Evolutionary conservation across 371 early-diverging fungal species (phyloP).

Genomic region (Mortierella sp.): DNA sequence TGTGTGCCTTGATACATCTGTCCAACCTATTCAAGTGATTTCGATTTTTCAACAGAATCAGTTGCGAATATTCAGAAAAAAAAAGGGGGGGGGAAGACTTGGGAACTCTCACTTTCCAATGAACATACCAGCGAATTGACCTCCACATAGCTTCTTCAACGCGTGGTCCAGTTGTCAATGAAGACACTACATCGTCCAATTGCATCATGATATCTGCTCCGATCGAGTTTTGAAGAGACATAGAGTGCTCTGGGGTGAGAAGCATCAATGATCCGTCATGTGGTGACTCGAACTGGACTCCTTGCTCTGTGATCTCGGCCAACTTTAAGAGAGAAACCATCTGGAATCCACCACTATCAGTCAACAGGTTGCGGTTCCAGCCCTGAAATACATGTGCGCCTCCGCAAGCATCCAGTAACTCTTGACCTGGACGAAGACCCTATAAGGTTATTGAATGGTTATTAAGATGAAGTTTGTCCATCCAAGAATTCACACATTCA

Average conservation of each 20-base stretch:
- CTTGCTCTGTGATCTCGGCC: constrained; percentile 92
- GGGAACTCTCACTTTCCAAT: background rate
- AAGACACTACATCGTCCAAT: constrained; percentile 96
- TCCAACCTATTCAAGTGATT: constrained; percentile 71
- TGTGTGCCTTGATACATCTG: constrained; percentile 89
- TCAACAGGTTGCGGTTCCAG: constrained; percentile 89
- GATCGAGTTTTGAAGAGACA: constrained; percentile 93
- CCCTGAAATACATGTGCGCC: constrained; percentile 92
- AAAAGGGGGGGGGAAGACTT: background rate
- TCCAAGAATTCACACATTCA: background rate
- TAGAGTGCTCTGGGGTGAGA: constrained; percentile 97
- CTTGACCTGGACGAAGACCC: constrained; percentile 80
- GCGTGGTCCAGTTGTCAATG: constrained; percentile 83
- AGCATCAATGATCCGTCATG: constrained; percentile 86
- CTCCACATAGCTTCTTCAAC: constrained; percentile 96
- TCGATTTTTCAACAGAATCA: background rate
- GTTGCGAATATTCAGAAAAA: background rate
- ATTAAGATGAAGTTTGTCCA: background rate
- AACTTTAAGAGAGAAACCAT: constrained; percentile 93
- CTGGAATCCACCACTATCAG: constrained; percentile 97
- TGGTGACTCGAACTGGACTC: constrained; percentile 92
- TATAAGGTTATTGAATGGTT: constrained; percentile 9
- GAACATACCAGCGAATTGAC: constrained; percentile 86
- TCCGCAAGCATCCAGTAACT: constrained; percentile 80
- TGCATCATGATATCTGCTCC: constrained; percentile 99